Evolutionary conservation across 179 eudicot genomes (phyloP).

Genomic region (Camellia oleifera): DNA sequence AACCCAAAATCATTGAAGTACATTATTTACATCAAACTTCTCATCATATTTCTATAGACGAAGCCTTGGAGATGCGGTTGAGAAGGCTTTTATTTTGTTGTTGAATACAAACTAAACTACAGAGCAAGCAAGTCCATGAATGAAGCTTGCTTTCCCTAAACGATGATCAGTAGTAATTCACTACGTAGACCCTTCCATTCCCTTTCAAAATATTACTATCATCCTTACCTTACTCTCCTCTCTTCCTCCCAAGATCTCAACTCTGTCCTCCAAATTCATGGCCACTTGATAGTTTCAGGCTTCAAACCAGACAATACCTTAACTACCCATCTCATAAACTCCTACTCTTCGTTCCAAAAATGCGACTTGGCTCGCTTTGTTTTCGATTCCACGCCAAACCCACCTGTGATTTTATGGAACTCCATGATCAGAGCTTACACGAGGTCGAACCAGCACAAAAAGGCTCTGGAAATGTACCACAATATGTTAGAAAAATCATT

Average conservation of each 20-base stretch:
- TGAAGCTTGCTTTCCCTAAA: background rate
- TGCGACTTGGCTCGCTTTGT: slow-evolving; percentile 39
- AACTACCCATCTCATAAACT: slow-evolving; percentile 43
- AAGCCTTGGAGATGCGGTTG: too few relatives aligned
- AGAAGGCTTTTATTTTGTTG: too few relatives aligned
- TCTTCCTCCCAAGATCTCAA: slow-evolving; percentile 34
- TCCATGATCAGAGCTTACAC: slow-evolving; percentile 68
- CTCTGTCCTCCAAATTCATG: slow-evolving; percentile 46
- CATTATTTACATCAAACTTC: too few relatives aligned
- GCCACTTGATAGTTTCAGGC: slow-evolving; percentile 43
- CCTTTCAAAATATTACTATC: slow-evolving; percentile 4
- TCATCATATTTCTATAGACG: too few relatives aligned
- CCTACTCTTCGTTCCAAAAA: slow-evolving; percentile 47
- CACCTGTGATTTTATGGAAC: slow-evolving; percentile 47
- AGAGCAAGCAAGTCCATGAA: background rate
- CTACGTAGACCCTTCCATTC: background rate
- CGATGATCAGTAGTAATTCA: background rate
- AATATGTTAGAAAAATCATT: slow-evolving; percentile 32
- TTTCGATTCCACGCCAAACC: slow-evolving; percentile 49
- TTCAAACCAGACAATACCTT: slow-evolving; percentile 26
- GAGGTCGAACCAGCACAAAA: slow-evolving; percentile 25
- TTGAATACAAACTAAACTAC: too few relatives aligned
- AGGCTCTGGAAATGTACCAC: slow-evolving; percentile 45
- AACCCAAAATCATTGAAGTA: too few relatives aligned
- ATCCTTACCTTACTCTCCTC: slow-evolving; percentile 16